phyloP scores from a whole-genome alignment of 306 rosid genomes.

The Ammopiptanthus mongolicus region DNA sequence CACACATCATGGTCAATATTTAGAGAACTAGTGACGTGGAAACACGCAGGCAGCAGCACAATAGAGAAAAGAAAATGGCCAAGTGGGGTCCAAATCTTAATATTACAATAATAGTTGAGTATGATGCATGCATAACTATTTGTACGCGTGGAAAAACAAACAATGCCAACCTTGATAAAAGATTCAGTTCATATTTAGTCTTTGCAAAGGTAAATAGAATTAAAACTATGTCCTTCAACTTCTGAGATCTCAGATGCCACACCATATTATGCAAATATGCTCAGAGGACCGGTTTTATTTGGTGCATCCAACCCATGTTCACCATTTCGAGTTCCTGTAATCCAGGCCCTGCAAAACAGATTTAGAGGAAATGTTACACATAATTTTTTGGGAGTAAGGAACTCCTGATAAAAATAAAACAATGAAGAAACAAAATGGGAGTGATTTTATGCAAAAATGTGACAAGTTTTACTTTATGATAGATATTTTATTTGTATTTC shows the following conservation, averaged over 20 bases:
- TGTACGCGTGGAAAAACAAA: constrained; percentile 25
- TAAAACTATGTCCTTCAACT: constrained; percentile 14
- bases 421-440: not conserved
- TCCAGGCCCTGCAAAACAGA: constrained; percentile 59
- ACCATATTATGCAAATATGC: constrained; percentile 71
- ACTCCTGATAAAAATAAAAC: not conserved
- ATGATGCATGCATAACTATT: constrained; percentile 21
- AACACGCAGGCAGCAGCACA: not conserved
- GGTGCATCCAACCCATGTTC: constrained; percentile 77
- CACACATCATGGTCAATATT: not conserved
- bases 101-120: constrained; percentile 22
- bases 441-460: not conserved
- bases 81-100: constrained; percentile 24
- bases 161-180: constrained; percentile 15
- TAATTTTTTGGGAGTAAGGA: not conserved
- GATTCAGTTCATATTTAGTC: constrained; percentile 20
- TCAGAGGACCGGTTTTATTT: constrained; percentile 79
- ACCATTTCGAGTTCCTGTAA: constrained; percentile 54
- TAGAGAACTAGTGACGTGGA: constrained; percentile 23
- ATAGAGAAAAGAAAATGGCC: not conserved
- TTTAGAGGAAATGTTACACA: not conserved
- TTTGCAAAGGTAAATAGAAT: constrained; percentile 12
- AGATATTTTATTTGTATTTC: not conserved
- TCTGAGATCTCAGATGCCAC: constrained; percentile 9
- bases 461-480: not conserved